These are phyloP conservation scores for Arthroderma sp. DNA, from an alignment of 2,329 filamentous ascomycete genomes.

Conservation along the genomic window DNA sequence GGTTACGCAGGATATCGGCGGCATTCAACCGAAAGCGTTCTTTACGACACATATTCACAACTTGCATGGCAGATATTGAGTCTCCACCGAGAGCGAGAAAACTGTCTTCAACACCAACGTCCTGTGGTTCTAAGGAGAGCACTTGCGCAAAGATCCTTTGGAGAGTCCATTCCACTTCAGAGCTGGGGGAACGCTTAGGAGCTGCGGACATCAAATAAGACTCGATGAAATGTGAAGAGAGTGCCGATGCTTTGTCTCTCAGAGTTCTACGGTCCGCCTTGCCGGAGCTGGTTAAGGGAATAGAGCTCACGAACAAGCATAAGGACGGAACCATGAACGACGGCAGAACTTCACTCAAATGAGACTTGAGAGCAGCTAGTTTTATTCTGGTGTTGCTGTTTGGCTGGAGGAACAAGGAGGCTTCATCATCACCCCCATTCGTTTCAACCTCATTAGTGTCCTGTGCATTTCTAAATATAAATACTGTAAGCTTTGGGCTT, in stretches of 20 bases:
- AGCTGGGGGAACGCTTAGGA: background rate
- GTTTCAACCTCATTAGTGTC: too few relatives aligned
- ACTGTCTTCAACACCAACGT: constrained; percentile 3
- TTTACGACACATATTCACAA: constrained; percentile 3
- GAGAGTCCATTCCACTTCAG: background rate
- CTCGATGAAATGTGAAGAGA: constrained; percentile 10
- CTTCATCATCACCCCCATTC: too few relatives aligned
- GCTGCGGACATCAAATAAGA: background rate
- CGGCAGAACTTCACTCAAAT: constrained; percentile 13
- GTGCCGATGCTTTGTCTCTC: constrained; percentile 12
- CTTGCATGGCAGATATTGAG: constrained; percentile 9
- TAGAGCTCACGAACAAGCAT: constrained; percentile 26
- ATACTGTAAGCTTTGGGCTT: constrained; percentile 2
- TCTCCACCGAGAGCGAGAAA: constrained; percentile 7
- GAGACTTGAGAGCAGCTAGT: too few relatives aligned
- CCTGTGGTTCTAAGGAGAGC: constrained; percentile 20
- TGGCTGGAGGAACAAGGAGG: too few relatives aligned
- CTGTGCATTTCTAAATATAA: background rate
- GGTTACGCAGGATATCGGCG: constrained; percentile 5
- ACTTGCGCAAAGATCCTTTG: constrained; percentile 20
- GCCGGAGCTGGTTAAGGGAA: constrained; percentile 20
- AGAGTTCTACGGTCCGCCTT: constrained; percentile 27
- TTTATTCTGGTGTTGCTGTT: too few relatives aligned
- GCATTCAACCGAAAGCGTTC: constrained; percentile 3
- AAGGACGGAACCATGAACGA: constrained; percentile 25